A percentile compares a stretch with the other conserved stretches of the same genome.
Conservation (phyloP, 106 monocot species). For the Dendrobium huoshanense region DNA sequence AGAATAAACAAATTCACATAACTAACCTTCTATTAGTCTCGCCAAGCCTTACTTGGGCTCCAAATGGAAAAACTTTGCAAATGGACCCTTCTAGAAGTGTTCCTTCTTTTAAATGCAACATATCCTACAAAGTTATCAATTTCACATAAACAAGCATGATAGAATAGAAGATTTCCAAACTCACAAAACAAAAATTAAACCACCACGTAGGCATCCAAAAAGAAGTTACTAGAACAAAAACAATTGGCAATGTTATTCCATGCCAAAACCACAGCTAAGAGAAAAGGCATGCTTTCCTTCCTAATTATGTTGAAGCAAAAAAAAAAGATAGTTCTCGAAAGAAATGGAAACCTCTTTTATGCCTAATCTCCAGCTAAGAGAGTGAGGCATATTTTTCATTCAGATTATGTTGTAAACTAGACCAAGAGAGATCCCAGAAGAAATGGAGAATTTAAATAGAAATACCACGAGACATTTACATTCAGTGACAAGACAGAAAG, state of each 20-base stretch:
- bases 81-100: conserved; percentile 83
- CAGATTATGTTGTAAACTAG: background rate
- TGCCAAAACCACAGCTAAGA: background rate
- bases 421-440: background rate
- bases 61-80: conserved; percentile 73
- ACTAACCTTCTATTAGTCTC: conserved; percentile 80
- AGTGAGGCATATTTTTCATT: background rate
- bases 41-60: conserved; percentile 81
- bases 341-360: background rate
- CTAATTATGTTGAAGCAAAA: background rate
- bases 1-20: background rate
- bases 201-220: background rate
- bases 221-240: background rate
- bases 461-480: background rate
- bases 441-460: background rate
- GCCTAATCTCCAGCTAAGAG: background rate
- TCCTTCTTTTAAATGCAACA: conserved; percentile 72
- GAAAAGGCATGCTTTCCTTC: background rate
- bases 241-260: background rate
- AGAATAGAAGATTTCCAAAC: background rate
- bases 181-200: background rate
- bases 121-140: conserved; percentile 43
- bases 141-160: background rate
- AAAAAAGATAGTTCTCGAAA: background rate
- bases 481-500: background rate